Base-by-base conservation (phyloP, 371 early-diverging fungal species). In the Rhizopus arrhizus region DNA sequence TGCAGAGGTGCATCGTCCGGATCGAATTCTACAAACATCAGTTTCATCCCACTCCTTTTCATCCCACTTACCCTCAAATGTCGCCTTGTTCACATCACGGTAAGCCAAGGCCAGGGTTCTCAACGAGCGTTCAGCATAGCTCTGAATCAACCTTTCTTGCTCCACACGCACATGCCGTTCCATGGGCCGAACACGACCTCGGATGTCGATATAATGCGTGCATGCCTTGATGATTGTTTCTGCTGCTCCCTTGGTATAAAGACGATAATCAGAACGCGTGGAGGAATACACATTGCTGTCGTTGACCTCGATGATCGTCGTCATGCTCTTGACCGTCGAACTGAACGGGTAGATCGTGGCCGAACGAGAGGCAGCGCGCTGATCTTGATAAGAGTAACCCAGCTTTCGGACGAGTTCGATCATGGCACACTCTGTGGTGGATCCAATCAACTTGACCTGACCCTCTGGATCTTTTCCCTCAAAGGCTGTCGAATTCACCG, bases 401-500 rank as follows among this genome's bases (percentile, higher is more conserved):
- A 74, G 64, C 12, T 56, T 60, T 54, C 63, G 80, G 65, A 73
- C 76, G 48, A 79, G 84, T 53, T 85, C 84, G 38, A 94, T 75
- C 64, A 94, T 69, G 6, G 94, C 92, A 34, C 91, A 56, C 36
- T 70, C 71, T 0, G 67, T 66, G 7, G 64, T 57, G 7, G 71
- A 70, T 10, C 71, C 71, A 31, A 84, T 74, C 64, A 86, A 85
- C 28, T 72, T 76, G 7, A 66, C 66, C 34, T 68, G 59, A 3
- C 87, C 86, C n/a, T 75, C 58, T 45, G 78, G 74, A 64, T 84
- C 78, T 35, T 69, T 75, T 28, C 77, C 82, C 59, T 86, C 83
- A 48, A 84, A 87, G 9, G 91, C 93, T 7, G 90, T 86, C 33
- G 90, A 86, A 80, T 94, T 94, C 68, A 90, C 61, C 0, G 86